Percentiles rank a stretch among this genome's conserved stretches.
Conservation (phyloP, 345 rosid species). For the Hevea brasiliensis region DNA sequence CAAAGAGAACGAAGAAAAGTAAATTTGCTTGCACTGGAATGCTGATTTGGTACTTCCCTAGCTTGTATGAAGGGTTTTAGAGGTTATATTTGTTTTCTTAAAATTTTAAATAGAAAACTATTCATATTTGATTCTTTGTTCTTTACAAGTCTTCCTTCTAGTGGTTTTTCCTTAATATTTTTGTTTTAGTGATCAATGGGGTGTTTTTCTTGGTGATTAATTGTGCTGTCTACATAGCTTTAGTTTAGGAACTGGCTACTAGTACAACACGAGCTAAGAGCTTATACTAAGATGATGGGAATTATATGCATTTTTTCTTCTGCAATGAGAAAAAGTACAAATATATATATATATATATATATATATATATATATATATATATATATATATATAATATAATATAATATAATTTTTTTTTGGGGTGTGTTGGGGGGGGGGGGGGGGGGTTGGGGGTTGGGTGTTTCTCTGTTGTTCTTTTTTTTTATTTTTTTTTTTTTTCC, state of each 20-base stretch:
- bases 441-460: too few species aligned
- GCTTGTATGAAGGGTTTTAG: background rate
- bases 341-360: too few species aligned
- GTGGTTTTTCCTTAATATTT: background rate
- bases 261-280: slow-evolving; percentile 1
- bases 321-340: background rate
- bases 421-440: too few species aligned
- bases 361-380: too few species aligned
- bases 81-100: background rate
- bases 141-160: background rate
- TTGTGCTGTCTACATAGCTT: slow-evolving; percentile 10
- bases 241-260: background rate
- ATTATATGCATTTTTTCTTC: background rate
- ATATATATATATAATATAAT: too few species aligned
- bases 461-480: too few species aligned
- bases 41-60: background rate
- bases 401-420: too few species aligned
- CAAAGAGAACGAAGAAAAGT: background rate
- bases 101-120: background rate
- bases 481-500: background rate
- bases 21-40: background rate
- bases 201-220: background rate
- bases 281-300: background rate
- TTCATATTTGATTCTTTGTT: slow-evolving; percentile 8
- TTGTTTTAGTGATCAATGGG: background rate